Base-by-base conservation (phyloP, 371 early-diverging fungal species). In the Mucor ambiguus region DNA sequence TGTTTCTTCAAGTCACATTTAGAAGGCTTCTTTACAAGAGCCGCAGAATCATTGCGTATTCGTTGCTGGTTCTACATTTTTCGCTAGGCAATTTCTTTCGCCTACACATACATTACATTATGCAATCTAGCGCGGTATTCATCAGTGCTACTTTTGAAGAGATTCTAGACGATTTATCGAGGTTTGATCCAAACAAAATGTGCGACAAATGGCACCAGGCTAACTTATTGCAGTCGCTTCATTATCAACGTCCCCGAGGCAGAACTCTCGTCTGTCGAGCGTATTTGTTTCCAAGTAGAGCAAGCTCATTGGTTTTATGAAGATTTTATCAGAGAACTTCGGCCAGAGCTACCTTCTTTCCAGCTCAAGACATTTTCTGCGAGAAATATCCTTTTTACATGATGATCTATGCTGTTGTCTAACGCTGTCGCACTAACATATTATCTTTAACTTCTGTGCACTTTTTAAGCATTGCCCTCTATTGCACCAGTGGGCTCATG, bases 241-340 rank as follows among this genome's bases (percentile, higher is more conserved):
- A 94, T 99, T 68, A 92, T 99, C 78, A 95, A 97, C 77, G 90
- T 99, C 3, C 98, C 98, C 20, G 92, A 93, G 48, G 94, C 91
- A 71, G 99, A 99, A 75, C 83, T 95, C 9, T 74, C 89, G 9
- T 90, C 94, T 28, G 88, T 94, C 12, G 97, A 96, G 72, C 87
- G 99, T 44, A 94, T 99, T 55, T 96, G 96, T 70, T 99, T 99
- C 77, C 98, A 98, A 82, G 93, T 99, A 56, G 99, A 99, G 75
- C 97, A 98, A 79, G 99, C 99, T 7, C 98, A 99, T 76, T 99
- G 99, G 99, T 99, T 95, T 79, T 98, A 98, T 78, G 96, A 97
- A 72, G 99, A 99, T 81, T 97, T 98, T 82, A 89, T 96, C 44
- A 85, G 96, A 67, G 93, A 93, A 67, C 80, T 90, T 61, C 89